Base-by-base conservation (phyloP, 2,329 filamentous ascomycete species). In the Penicillium brevicompactum region DNA sequence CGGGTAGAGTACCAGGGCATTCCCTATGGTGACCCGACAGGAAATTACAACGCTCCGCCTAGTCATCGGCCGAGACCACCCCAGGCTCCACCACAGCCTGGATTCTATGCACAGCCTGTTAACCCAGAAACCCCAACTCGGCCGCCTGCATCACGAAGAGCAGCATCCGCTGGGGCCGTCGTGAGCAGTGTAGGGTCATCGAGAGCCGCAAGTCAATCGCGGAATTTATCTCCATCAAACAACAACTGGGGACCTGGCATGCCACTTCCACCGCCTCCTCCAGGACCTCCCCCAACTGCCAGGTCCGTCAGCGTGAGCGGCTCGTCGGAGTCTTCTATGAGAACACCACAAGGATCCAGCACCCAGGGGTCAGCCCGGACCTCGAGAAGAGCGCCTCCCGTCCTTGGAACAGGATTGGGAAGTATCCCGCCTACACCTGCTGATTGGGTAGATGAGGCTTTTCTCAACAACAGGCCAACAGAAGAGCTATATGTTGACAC, bases 181-280 rank as follows among this genome's bases (percentile, higher is more conserved):
- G 71, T 73, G 14, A 69, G 66, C 27, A 73, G 68, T 49, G 62
- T 64, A 30, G 61, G 67, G 11, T 67, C 72, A 24, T 72, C 71
- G 27, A 67, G 67, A 42, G 59, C 68, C 16, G 63, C 68, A 41
- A 74, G 71, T 51, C 66, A 70, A 45, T 67, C 70, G n/a, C 63
- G 69, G 22, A 72, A 69, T 34, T 56, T 59, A 16, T 72, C 71
- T 16, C 71, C 71, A 9, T 68, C 68, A 38, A 66, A 64, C 44
- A 63, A 59, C 59, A 67, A 70, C 46, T 79, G 76, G 77, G 71
- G 67, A 46, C 74, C 74, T 18, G 76, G 76, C 18, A 78, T 79
- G 76, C 76, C 76, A 27, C 70, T 80, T 31, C 77, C 77, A 27
- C 77, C 77, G 34, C 77, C 77, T 9, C 77, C 77, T 48, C 76